Percentiles rank a stretch among this genome's conserved stretches.
phyloP scores from a whole-genome alignment of 306 rosid genomes.

The Vigna nakashimae region DNA sequence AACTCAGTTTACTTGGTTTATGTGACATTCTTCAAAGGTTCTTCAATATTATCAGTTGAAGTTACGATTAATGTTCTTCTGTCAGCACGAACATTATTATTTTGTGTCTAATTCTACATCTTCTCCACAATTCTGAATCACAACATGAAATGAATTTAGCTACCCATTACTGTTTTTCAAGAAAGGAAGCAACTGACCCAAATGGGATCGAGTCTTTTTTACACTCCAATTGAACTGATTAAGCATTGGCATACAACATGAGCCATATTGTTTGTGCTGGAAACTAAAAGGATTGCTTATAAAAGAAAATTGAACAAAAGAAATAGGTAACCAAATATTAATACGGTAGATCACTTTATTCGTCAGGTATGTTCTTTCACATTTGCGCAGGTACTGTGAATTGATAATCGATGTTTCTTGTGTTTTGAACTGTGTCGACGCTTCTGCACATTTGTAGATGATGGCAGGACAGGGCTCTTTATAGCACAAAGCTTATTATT shows the following conservation, averaged over 20 bases:
- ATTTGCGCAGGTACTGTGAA: neutral
- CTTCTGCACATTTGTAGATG: neutral
- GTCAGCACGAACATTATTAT: neutral
- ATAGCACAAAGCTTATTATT: neutral
- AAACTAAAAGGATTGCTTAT: neutral
- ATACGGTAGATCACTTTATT: neutral
- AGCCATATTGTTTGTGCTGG: neutral
- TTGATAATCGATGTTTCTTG: neutral
- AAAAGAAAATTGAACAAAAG: neutral
- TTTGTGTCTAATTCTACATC: neutral
- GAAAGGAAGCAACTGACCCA: neutral
- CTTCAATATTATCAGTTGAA: neutral
- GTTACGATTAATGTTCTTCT: neutral
- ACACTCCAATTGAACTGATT: neutral
- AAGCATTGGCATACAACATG: neutral
- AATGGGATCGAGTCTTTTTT: neutral
- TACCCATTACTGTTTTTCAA: neutral
- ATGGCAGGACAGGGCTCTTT: neutral
- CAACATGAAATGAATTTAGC: neutral
- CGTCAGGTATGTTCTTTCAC: neutral
- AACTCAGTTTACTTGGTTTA: neutral
- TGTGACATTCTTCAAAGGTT: neutral
- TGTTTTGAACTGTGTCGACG: neutral
- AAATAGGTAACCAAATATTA: neutral
- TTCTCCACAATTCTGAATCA: neutral